Evolutionary conservation across 148 eudicot species (phyloP).

Genomic region (Amaranthus hypochondriacus): DNA sequence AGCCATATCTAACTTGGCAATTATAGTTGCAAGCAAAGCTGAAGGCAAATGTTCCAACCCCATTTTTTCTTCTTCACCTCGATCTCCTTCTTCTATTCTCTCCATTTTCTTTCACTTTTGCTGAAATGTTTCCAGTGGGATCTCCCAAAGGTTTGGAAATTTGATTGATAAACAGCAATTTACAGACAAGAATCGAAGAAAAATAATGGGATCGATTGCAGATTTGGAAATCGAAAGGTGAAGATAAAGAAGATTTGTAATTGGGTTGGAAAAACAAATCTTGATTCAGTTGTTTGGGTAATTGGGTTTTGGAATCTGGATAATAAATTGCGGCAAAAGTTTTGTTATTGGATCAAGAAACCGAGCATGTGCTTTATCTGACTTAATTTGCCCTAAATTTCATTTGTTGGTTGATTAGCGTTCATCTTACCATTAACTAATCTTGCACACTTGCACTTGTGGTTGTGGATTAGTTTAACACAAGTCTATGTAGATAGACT

Average conservation of each 20-base stretch:
- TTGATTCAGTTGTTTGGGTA: background rate
- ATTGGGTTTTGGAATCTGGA: background rate
- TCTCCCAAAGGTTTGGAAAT: background rate
- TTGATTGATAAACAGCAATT: background rate
- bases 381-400: background rate
- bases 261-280: background rate
- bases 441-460: background rate
- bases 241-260: background rate
- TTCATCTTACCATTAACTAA: background rate
- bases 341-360: constrained; percentile 6
- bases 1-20: constrained; percentile 70
- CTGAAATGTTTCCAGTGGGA: background rate
- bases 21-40: constrained; percentile 61
- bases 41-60: constrained; percentile 58
- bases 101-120: constrained; percentile 10
- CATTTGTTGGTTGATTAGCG: background rate
- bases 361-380: constrained; percentile 3
- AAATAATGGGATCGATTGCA: background rate
- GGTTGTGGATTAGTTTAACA: no score
- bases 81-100: constrained; percentile 4
- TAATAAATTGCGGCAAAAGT: background rate
- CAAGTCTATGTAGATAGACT: no score
- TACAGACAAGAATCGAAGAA: constrained; percentile 4
- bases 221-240: background rate
- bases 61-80: constrained; percentile 5